phyloP scores from a whole-genome alignment of 768 basidiomycete genomes.

The Pholiota microspora region DNA sequence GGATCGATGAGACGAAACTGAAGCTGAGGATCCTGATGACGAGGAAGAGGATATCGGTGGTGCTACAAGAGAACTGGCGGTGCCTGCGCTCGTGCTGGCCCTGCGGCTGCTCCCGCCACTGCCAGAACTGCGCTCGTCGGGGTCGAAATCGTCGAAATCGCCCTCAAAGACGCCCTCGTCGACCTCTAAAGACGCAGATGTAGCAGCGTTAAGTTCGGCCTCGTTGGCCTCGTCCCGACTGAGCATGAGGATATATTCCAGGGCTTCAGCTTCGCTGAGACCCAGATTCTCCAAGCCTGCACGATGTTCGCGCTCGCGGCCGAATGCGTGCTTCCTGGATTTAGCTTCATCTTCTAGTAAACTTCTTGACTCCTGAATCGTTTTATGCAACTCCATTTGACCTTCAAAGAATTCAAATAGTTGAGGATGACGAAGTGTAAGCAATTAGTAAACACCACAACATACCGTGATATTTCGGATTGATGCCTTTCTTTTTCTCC shows the following conservation, averaged over 20 bases:
- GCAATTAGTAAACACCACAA: conserved; percentile 4
- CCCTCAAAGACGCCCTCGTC: conserved; percentile 60
- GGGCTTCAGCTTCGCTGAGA: conserved; percentile 67
- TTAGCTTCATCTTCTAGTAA: conserved; percentile 50
- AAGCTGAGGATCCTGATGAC: conserved; percentile 19
- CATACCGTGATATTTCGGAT: conserved; percentile 49
- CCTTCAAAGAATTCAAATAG: conserved; percentile 33
- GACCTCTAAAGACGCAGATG: conserved; percentile 12
- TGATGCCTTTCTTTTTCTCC: conserved; percentile 32
- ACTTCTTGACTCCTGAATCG: conserved; percentile 56
- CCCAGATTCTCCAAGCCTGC: conserved; percentile 61
- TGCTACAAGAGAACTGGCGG: background rate
- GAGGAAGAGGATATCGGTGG: conserved; percentile 11
- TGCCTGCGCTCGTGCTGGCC: conserved; percentile 6
- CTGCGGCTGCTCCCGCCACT: conserved; percentile 2
- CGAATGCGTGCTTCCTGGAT: conserved; percentile 32
- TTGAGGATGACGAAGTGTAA: background rate
- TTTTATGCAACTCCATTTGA: conserved; percentile 59
- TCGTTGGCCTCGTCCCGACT: conserved; percentile 71
- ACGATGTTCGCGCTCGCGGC: conserved; percentile 56
- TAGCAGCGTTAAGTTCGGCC: conserved; percentile 11
- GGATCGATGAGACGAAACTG: conserved; percentile 18
- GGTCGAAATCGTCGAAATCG: conserved; percentile 40
- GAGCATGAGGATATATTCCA: conserved; percentile 83
- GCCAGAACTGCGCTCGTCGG: conserved; percentile 9